Conservation (phyloP, 352 stramenopile genomes). For the Phytophthora lateralis region DNA sequence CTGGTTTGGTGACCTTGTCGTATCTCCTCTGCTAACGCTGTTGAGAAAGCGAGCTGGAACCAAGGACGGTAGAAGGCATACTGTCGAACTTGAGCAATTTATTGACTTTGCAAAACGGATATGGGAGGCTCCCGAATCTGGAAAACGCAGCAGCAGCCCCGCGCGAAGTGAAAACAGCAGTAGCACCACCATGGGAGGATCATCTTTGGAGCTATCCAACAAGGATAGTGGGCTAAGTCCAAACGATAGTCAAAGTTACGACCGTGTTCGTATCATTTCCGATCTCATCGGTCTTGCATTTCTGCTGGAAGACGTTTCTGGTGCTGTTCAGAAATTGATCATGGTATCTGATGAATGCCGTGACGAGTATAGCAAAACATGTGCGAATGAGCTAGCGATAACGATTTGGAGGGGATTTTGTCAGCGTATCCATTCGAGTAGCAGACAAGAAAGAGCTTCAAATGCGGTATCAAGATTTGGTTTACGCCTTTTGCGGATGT, state of each 20-base stretch:
- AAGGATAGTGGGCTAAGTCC: neutral
- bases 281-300: constrained; percentile 56
- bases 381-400: constrained; percentile 16
- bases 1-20: constrained; percentile 59
- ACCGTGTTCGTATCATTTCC: constrained; percentile 20
- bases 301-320: constrained; percentile 52
- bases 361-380: constrained; percentile 3
- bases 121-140: constrained; percentile 10
- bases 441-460: constrained; percentile 1
- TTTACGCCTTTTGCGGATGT: constrained; percentile 49
- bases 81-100: constrained; percentile 38
- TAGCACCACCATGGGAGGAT: constrained; percentile 19
- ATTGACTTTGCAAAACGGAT: constrained; percentile 29
- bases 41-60: constrained; percentile 12
- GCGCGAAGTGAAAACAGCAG: constrained; percentile 25
- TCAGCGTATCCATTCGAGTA: constrained; percentile 33
- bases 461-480: constrained; percentile 35
- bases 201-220: constrained; percentile 5
- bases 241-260: neutral
- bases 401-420: constrained; percentile 54
- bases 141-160: constrained; percentile 5
- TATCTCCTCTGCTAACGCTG: constrained; percentile 34
- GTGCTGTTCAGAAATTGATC: constrained; percentile 42
- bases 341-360: constrained; percentile 22
- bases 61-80: constrained; percentile 1